phyloP scores from a whole-genome alignment of 345 rosid genomes.

The Eucalyptus tenuipes region DNA sequence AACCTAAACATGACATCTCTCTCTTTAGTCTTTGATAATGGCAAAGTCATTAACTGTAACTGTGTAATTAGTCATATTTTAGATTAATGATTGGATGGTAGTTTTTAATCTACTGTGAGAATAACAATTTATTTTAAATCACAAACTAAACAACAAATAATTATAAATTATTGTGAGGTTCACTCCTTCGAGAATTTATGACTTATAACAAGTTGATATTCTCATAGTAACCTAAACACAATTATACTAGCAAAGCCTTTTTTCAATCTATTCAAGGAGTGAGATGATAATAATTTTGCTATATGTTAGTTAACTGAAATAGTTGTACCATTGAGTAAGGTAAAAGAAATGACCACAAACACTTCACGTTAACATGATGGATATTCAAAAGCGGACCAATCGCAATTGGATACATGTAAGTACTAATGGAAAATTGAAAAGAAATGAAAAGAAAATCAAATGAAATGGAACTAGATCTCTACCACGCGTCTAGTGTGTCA shows the following conservation, averaged over 20 bases:
- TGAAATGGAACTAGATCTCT: neutral
- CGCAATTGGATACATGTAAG: neutral
- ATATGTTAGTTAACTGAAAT: neutral
- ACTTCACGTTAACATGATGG: neutral
- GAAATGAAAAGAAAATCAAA: neutral
- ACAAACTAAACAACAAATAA: too few relatives aligned
- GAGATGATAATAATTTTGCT: neutral
- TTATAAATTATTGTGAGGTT: accelerated
- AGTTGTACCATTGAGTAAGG: neutral
- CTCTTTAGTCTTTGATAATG: neutral
- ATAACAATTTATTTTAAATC: accelerated
- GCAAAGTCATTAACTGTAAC: neutral
- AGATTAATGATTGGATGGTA: accelerated
- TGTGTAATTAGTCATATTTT: neutral
- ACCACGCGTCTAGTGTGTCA: neutral
- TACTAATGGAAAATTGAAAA: neutral
- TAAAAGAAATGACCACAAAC: neutral
- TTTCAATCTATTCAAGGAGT: neutral
- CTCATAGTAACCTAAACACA: accelerated
- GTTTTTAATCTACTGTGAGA: accelerated
- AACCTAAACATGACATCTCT: neutral
- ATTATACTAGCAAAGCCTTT: too few relatives aligned
- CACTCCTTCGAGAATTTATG: accelerated
- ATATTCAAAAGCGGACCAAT: neutral
- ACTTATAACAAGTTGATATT: accelerated